Evolutionary conservation across 1,284 basidiomycete species (phyloP).

Genomic region (Tylopilus orsonianus): DNA sequence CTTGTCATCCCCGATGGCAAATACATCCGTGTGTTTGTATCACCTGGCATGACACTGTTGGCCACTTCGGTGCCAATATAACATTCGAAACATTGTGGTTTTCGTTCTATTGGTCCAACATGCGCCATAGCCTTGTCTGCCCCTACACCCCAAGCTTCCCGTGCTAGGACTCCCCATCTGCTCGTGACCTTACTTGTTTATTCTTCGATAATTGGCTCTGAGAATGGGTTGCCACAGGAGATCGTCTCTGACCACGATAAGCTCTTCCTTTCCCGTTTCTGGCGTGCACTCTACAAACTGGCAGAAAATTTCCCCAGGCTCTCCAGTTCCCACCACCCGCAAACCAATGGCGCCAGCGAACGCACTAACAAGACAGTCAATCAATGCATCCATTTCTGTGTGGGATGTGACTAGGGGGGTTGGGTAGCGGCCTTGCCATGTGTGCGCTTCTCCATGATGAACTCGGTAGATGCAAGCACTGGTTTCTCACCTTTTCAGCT

Average conservation of each 20-base stretch:
- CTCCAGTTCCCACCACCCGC: slow-evolving; percentile 40
- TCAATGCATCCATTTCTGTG: slow-evolving; percentile 38
- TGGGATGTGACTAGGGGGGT: slow-evolving; percentile 41
- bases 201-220: too few relatives aligned
- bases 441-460: slow-evolving; percentile 42
- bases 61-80: too few relatives aligned
- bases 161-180: too few relatives aligned
- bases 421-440: slow-evolving; percentile 40
- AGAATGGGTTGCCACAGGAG: slow-evolving; percentile 20
- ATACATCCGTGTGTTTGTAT: too few relatives aligned
- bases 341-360: slow-evolving; percentile 36
- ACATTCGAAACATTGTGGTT: too few relatives aligned
- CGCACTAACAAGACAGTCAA: slow-evolving; percentile 38
- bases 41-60: too few relatives aligned
- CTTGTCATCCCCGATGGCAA: too few relatives aligned
- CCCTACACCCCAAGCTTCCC: too few relatives aligned
- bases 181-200: too few relatives aligned
- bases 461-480: slow-evolving; percentile 34
- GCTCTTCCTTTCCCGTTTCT: slow-evolving; percentile 31
- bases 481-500: slow-evolving; percentile 39
- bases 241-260: slow-evolving; percentile 31
- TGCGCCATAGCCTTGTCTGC: too few relatives aligned
- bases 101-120: too few relatives aligned
- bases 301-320: slow-evolving; percentile 35
- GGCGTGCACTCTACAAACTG: slow-evolving; percentile 25